These are phyloP conservation scores for Potentilla sterilis DNA, from an alignment of 306 rosid species.

Conservation along the genomic window DNA sequence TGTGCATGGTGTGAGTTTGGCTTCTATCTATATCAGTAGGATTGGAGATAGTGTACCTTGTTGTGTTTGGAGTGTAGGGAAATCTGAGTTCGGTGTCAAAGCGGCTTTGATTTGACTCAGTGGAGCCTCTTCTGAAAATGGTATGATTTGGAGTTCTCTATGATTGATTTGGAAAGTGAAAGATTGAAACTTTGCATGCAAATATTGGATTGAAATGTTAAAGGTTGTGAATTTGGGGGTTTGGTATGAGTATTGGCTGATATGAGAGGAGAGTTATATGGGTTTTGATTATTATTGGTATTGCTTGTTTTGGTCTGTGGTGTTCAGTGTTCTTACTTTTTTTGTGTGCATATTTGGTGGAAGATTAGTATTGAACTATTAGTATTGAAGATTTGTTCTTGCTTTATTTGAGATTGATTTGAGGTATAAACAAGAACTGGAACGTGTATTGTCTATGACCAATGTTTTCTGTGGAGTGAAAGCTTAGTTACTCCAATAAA, in stretches of 20 bases:
- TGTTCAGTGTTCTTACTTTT: background rate
- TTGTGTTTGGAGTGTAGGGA: conserved; percentile 17
- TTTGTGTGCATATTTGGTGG: background rate
- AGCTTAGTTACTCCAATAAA: background rate
- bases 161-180: background rate
- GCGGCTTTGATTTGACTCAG: conserved; percentile 23
- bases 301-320: background rate
- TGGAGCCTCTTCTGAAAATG: conserved; percentile 32
- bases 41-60: conserved; percentile 1
- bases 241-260: background rate
- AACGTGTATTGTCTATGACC: background rate
- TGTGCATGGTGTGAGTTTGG: conserved; percentile 24
- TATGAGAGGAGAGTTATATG: background rate
- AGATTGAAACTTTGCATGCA: conserved; percentile 24
- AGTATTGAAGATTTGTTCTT: background rate
- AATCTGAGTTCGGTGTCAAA: conserved; percentile 3
- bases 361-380: background rate
- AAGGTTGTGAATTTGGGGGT: background rate
- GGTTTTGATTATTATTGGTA: conserved; percentile 12
- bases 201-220: conserved; percentile 4
- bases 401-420: background rate
- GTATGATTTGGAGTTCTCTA: conserved; percentile 29
- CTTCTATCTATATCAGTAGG: background rate
- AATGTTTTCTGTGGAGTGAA: background rate
- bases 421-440: no score